Percentiles rank a stretch among this genome's conserved stretches.
phyloP scores from a whole-genome alignment of 768 basidiomycete species.

The Rickenella mellea region DNA sequence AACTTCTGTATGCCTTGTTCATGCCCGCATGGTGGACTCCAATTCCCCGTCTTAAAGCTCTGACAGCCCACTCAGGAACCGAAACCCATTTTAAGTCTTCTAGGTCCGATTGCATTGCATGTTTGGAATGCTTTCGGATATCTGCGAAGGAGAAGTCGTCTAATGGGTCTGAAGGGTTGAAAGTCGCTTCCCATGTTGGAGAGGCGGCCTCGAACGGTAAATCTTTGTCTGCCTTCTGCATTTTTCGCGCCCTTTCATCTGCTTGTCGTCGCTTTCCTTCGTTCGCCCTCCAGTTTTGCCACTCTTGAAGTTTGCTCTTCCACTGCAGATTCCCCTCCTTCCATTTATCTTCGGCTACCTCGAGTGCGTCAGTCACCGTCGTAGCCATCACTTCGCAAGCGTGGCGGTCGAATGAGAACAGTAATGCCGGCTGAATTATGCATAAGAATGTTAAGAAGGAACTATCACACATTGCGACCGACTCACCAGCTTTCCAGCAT shows the following conservation, averaged over 20 bases:
- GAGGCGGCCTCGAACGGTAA: slow-evolving; percentile 13
- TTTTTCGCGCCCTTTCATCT: slow-evolving; percentile 28
- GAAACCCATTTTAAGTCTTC: slow-evolving; percentile 24
- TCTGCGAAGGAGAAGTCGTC: slow-evolving; percentile 54
- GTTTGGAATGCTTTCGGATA: slow-evolving; percentile 28
- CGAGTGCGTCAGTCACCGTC: slow-evolving; percentile 25
- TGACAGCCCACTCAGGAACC: slow-evolving; percentile 33
- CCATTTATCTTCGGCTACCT: slow-evolving; percentile 41
- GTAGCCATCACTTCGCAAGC: slow-evolving; percentile 47
- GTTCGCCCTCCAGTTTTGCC: slow-evolving; percentile 39
- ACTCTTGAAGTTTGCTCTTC: slow-evolving; percentile 39
- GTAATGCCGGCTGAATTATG: slow-evolving; percentile 44
- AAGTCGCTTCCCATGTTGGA: slow-evolving; percentile 40
- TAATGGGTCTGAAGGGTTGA: slow-evolving; percentile 49
- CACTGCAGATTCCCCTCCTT: slow-evolving; percentile 34
- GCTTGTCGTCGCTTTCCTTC: slow-evolving; percentile 39
- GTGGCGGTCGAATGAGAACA: slow-evolving; percentile 58
- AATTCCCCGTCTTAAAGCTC: slow-evolving; percentile 47
- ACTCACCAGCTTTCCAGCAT: slow-evolving; percentile 43
- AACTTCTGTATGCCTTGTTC: slow-evolving; percentile 47
- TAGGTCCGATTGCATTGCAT: slow-evolving; percentile 42
- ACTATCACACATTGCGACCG: too few species aligned
- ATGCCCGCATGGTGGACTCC: slow-evolving; percentile 66
- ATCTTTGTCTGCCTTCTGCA: slow-evolving; percentile 20
- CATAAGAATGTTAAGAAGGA: neutral